These are phyloP conservation scores for Dendryphion nanum DNA, from an alignment of 2,329 filamentous ascomycete genomes.

Conservation along the genomic window DNA sequence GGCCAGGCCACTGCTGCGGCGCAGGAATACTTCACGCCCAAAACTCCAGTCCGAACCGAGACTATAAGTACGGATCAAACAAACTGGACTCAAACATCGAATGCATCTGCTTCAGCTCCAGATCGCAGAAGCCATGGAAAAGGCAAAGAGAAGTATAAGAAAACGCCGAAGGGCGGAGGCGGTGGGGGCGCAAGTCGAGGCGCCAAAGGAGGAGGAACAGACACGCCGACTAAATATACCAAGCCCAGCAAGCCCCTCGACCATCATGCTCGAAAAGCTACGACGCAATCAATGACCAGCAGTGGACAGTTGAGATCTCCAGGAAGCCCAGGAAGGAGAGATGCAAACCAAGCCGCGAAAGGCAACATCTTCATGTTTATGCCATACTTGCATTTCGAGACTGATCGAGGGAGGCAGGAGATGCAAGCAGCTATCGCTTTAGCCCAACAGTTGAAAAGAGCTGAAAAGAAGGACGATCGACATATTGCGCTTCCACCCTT, in stretches of 20 bases:
- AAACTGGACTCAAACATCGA: slow-evolving; percentile 24
- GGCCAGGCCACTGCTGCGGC: slow-evolving; percentile 14
- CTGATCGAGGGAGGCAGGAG: slow-evolving; percentile 51
- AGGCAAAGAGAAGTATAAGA: slow-evolving; percentile 32
- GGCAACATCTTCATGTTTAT: slow-evolving; percentile 52
- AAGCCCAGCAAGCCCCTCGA: no score
- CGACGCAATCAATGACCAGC: slow-evolving; percentile 21
- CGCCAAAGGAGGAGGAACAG: slow-evolving; percentile 25
- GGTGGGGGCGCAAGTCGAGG: slow-evolving; percentile 14
- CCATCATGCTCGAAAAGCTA: slow-evolving; percentile 16
- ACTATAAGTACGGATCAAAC: slow-evolving; percentile 33
- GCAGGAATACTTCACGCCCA: slow-evolving; percentile 11
- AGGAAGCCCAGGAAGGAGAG: slow-evolving; percentile 36
- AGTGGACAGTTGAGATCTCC: slow-evolving; percentile 31
- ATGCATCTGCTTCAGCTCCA: slow-evolving; percentile 18
- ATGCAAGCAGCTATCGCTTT: slow-evolving; percentile 57
- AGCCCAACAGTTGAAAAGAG: slow-evolving; percentile 26
- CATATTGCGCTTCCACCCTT: slow-evolving; percentile 15
- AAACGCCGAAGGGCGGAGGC: slow-evolving; percentile 25
- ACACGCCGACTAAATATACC: slow-evolving; percentile 25
- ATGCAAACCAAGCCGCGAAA: slow-evolving; percentile 29
- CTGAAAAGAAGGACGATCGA: slow-evolving; percentile 14
- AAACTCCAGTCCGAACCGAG: slow-evolving; percentile 24
- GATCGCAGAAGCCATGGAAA: slow-evolving; percentile 23
- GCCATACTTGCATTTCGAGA: slow-evolving; percentile 67